A percentile compares a stretch with the other conserved stretches of the same genome.
phyloP scores from a whole-genome alignment of 202 grass and related monocot genomes.

The Musa balbisiana region DNA sequence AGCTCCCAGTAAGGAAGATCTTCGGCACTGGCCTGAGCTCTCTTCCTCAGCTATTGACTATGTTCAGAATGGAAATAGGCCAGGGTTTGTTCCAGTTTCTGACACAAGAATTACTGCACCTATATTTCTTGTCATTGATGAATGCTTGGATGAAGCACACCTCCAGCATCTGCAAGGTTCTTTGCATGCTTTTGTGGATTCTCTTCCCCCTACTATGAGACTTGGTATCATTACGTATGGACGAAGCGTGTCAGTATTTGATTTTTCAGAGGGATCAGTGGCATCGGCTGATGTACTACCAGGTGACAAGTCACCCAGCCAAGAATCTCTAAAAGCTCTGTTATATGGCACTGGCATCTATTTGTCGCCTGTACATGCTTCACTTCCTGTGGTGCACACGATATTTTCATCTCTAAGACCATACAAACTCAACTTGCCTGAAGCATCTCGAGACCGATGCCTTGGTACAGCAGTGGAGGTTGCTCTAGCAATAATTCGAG shows the following conservation, averaged over 20 bases:
- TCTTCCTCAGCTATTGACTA: constrained; percentile 55
- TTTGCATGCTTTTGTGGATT: constrained; percentile 88
- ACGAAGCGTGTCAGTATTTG: constrained; percentile 73
- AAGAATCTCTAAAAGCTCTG: constrained; percentile 63
- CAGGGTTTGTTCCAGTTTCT: constrained; percentile 63
- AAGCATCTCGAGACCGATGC: constrained; percentile 77
- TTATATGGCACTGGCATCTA: constrained; percentile 81
- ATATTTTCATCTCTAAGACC: constrained; percentile 87
- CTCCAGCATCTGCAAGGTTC: constrained; percentile 91
- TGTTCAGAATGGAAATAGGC: constrained; percentile 60
- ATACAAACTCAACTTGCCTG: constrained; percentile 57
- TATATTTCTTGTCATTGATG: constrained; percentile 82
- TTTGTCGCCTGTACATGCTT: constrained; percentile 78
- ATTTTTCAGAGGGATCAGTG: constrained; percentile 74
- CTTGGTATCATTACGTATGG: constrained; percentile 87
- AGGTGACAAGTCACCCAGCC: constrained; percentile 67
- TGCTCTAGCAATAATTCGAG: constrained; percentile 72
- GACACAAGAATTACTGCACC: constrained; percentile 64
- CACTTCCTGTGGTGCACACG: constrained; percentile 71
- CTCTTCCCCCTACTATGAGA: constrained; percentile 51
- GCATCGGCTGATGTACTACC: constrained; percentile 70
- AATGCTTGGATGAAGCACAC: constrained; percentile 71
- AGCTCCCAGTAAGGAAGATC: constrained; percentile 66
- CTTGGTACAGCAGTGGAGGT: constrained; percentile 79
- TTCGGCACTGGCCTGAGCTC: constrained; percentile 71